Percentiles rank a stretch among this genome's conserved stretches.
Evolutionary conservation across 805 yeast species (phyloP).

Genomic region (Starmerella asiatica): DNA sequence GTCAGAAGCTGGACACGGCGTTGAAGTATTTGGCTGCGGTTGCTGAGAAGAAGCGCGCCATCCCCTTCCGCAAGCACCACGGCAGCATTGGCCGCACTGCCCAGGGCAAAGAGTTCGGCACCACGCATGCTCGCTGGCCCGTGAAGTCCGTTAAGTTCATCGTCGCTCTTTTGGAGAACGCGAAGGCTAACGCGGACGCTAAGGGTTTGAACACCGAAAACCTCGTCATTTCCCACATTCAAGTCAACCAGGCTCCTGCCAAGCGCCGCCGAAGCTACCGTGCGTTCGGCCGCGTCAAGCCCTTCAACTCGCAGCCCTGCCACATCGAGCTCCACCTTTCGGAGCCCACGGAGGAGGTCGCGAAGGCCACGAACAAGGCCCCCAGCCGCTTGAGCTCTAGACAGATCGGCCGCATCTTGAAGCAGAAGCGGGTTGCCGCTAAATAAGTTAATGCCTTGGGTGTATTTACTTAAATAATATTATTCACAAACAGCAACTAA

Average conservation of each 20-base stretch:
- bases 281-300: slow-evolving; percentile 99
- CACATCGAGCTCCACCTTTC: slow-evolving; percentile 96
- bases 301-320: slow-evolving; percentile 97
- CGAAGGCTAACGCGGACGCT: slow-evolving; percentile 97
- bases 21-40: slow-evolving; percentile 92
- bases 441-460: not conserved
- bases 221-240: slow-evolving; percentile 93
- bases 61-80: slow-evolving; percentile 98
- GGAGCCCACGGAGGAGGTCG: slow-evolving; percentile 88
- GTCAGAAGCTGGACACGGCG: slow-evolving; percentile 96
- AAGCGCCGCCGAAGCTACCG: slow-evolving; percentile 99
- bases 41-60: slow-evolving; percentile 96
- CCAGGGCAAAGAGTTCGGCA: slow-evolving; percentile 99
- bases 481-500: not conserved
- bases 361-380: slow-evolving; percentile 66
- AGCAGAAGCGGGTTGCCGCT: slow-evolving; percentile 54
- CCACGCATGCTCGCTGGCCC: slow-evolving; percentile 99
- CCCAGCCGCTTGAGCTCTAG: slow-evolving; percentile 68
- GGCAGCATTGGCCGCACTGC: slow-evolving; percentile 97
- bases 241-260: slow-evolving; percentile 99
- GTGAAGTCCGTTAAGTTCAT: slow-evolving; percentile 93
- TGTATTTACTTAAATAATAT: slow-evolving; percentile 1
- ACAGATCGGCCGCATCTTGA: slow-evolving; percentile 83
- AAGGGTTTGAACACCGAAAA: slow-evolving; percentile 95
- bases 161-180: slow-evolving; percentile 89